phyloP scores from a whole-genome alignment of 306 rosid species.

The Carpinus fangiana region DNA sequence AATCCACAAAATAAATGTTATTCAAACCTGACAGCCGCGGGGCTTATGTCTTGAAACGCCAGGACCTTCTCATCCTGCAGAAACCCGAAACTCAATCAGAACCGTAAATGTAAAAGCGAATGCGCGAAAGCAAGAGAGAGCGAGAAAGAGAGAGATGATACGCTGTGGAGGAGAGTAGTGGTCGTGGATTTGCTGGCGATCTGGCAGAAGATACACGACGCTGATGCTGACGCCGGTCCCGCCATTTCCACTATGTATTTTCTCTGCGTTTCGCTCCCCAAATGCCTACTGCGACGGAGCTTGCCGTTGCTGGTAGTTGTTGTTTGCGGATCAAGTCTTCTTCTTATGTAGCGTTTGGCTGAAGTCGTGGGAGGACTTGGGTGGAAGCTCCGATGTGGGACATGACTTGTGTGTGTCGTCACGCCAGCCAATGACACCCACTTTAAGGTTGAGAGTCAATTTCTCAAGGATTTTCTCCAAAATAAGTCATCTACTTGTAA shows the following conservation, averaged over 20 bases:
- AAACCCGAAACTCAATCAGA: slow-evolving; percentile 22
- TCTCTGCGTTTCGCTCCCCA: background rate
- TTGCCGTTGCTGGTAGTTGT: background rate
- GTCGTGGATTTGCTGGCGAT: slow-evolving; percentile 43
- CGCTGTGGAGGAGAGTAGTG: slow-evolving; percentile 46
- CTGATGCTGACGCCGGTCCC: slow-evolving; percentile 24
- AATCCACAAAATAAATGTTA: background rate
- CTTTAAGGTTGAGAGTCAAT: background rate
- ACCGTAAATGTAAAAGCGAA: background rate
- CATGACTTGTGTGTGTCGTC: background rate
- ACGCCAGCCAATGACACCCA: no score
- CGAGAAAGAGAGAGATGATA: slow-evolving; percentile 26
- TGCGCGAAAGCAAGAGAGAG: background rate
- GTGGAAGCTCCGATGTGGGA: background rate
- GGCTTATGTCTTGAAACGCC: slow-evolving; percentile 59
- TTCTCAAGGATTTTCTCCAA: background rate
- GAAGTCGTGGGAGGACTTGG: background rate
- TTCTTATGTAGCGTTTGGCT: background rate
- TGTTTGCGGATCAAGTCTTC: background rate
- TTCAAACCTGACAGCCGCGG: slow-evolving; percentile 63
- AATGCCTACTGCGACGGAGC: background rate
- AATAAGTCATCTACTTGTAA: no score
- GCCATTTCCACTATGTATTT: slow-evolving; percentile 39
- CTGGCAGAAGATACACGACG: slow-evolving; percentile 57
- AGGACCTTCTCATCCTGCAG: slow-evolving; percentile 63